Evolutionary conservation across 192 early-diverging fungal species (phyloP).

Genomic region (Coemansia sp.): DNA sequence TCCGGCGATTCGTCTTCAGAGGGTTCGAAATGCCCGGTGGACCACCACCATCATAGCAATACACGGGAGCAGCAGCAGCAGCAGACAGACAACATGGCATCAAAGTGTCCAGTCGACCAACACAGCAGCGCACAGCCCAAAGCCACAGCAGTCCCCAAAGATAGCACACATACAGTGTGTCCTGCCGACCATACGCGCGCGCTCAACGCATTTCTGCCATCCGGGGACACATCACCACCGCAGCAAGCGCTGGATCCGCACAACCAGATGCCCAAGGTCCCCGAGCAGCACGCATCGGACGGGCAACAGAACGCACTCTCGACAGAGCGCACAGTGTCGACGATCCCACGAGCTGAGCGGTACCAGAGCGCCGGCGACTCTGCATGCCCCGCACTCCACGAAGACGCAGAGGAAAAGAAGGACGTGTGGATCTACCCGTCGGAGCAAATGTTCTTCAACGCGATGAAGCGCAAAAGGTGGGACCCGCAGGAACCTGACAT

Average conservation of each 20-base stretch:
- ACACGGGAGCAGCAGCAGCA: too few relatives aligned
- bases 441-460: slow-evolving; percentile 96
- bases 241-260: slow-evolving; percentile 49
- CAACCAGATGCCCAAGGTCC: slow-evolving; percentile 65
- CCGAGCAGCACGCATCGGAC: slow-evolving; percentile 50
- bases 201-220: slow-evolving; percentile 49
- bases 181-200: slow-evolving; percentile 58
- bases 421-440: slow-evolving; percentile 85
- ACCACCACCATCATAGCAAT: not conserved
- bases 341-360: slow-evolving; percentile 69
- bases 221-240: slow-evolving; percentile 9
- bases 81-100: not conserved
- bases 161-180: slow-evolving; percentile 40
- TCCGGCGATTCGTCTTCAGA: slow-evolving; percentile 6
- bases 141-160: not conserved
- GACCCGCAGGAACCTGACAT: slow-evolving; percentile 77
- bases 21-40: slow-evolving; percentile 7
- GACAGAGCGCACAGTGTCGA: slow-evolving; percentile 66
- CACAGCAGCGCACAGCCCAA: slow-evolving; percentile 6
- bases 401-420: slow-evolving; percentile 20
- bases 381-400: slow-evolving; percentile 27
- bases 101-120: slow-evolving; percentile 26
- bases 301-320: slow-evolving; percentile 57
- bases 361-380: slow-evolving; percentile 53
- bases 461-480: slow-evolving; percentile 93